Percentiles rank a stretch among this genome's conserved stretches.
phyloP scores from a whole-genome alignment of 163 green algal genomes.

The Trebouxia gelatinosa region DNA sequence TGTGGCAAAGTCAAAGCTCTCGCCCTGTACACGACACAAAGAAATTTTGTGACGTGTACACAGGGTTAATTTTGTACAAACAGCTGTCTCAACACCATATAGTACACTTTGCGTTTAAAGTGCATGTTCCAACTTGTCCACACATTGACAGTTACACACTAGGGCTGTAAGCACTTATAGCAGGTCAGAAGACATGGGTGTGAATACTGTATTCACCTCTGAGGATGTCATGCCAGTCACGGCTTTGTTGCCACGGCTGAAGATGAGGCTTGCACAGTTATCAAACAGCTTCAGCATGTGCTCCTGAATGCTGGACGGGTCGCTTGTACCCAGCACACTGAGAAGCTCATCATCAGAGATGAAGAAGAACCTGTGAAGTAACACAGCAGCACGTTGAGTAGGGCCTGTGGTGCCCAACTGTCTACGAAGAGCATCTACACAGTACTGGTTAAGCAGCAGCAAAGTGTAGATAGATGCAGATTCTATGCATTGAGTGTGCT shows the following conservation, averaged over 20 bases:
- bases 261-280: constrained; percentile 80
- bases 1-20: constrained; percentile 75
- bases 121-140: too few relatives aligned
- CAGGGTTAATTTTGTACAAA: too few relatives aligned
- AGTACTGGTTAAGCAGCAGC: too few relatives aligned
- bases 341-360: constrained; percentile 82
- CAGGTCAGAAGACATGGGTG: too few relatives aligned
- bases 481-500: too few relatives aligned
- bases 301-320: constrained; percentile 84
- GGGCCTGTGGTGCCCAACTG: constrained; percentile 39
- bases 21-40: constrained; percentile 34
- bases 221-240: constrained; percentile 81
- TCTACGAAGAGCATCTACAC: constrained; percentile 46
- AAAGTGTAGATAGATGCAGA: too few relatives aligned
- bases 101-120: too few relatives aligned
- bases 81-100: too few relatives aligned
- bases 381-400: too few relatives aligned
- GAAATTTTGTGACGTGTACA: too few relatives aligned
- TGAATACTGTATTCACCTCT: constrained; percentile 61
- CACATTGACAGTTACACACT: too few relatives aligned
- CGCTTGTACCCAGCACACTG: constrained; percentile 81
- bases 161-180: too few relatives aligned
- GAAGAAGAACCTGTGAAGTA: constrained; percentile 54
- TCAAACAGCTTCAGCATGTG: constrained; percentile 95
- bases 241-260: constrained; percentile 79